Percentiles rank a stretch among this genome's conserved stretches.
These are phyloP conservation scores for Akebia trifoliata DNA, from an alignment of 164 flowering plant genomes.

Conservation along the genomic window DNA sequence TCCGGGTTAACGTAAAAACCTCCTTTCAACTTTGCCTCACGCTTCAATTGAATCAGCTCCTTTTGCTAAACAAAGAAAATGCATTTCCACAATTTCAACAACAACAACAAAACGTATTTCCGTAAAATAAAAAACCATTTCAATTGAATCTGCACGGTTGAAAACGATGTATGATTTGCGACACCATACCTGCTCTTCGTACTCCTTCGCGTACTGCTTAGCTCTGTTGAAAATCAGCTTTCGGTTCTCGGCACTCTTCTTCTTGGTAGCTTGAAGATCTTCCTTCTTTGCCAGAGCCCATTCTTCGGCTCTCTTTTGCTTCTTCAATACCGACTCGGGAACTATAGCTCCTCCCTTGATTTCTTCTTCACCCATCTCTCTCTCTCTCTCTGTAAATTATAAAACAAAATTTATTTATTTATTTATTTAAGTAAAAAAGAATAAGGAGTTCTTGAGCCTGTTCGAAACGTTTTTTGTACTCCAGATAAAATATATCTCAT, in stretches of 20 bases:
- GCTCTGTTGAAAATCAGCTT: constrained; percentile 36
- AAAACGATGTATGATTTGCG: no score
- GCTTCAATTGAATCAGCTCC: constrained; percentile 31
- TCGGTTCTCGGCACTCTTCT: constrained; percentile 27
- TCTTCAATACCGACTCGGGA: constrained; percentile 38
- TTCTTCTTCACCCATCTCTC: constrained; percentile 31
- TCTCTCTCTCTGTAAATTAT: no score
- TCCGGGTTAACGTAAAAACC: constrained; percentile 63
- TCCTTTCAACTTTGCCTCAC: constrained; percentile 41
- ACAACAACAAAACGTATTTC: no score
- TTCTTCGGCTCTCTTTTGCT: constrained; percentile 34
- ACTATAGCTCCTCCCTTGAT: constrained; percentile 20
- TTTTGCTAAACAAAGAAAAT: constrained; percentile 16
- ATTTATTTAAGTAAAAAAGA: neutral
- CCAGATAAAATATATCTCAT: no score
- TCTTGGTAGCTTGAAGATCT: constrained; percentile 17
- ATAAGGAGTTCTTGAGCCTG: neutral
- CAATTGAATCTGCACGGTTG: no score
- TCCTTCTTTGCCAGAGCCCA: constrained; percentile 33
- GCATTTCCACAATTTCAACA: neutral
- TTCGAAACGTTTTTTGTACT: no score
- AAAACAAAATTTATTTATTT: neutral
- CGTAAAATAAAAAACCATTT: no score
- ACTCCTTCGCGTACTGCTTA: constrained; percentile 28
- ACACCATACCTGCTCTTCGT: constrained; percentile 24